Evolutionary conservation across 495 filamentous ascomycete genomes (phyloP), one percentile per base, ranked within the genome.

Genomic region (Penicillium arizonense): DNA sequence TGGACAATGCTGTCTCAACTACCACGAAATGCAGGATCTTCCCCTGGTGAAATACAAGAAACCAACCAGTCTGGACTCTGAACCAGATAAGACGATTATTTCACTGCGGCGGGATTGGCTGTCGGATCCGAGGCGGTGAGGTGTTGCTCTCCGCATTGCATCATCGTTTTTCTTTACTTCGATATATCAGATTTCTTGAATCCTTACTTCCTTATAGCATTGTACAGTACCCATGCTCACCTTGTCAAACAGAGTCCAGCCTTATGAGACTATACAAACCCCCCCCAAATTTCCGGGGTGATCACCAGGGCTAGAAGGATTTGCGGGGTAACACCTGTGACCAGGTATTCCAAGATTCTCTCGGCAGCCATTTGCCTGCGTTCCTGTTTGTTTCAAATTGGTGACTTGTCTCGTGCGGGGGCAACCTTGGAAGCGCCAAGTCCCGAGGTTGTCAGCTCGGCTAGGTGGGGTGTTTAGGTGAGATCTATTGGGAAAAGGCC

Each of bases 121-220:
- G 21, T 14, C 0, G 4, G 26, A 14, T 14, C 61, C 52, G 61
- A 62, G 58, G 62, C 65, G 65, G 65, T 64, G 58, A 62, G 32
- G 10, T 35, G 21, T 9, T n/a, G 34, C 43, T 61, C 53, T 65
- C 61, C 55, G 47, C 59, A 65, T 67, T 63, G 55, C 59, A 63
- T 65, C 62, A 59, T 68, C 40, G 38, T 13, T 10, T 14, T 21
- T 11, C n/a, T 35, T 35, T 46, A 34, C 28, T 35, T 9, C 16
- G 7, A 30, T 30, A 30, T 30, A 8, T 30, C 28, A 6, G 7
- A 6, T 30, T 30, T 9, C 28, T 5, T 30, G 6, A 4, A 4
- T 24, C 28, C 28, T 30, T 30, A 5, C 28, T 30, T 30, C 28
- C 9, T 5, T 30, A 30, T 2, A 2, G 5, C 5, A 4, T 24